Conservation (phyloP, 257 asterid species). For the Coffea canephora region DNA sequence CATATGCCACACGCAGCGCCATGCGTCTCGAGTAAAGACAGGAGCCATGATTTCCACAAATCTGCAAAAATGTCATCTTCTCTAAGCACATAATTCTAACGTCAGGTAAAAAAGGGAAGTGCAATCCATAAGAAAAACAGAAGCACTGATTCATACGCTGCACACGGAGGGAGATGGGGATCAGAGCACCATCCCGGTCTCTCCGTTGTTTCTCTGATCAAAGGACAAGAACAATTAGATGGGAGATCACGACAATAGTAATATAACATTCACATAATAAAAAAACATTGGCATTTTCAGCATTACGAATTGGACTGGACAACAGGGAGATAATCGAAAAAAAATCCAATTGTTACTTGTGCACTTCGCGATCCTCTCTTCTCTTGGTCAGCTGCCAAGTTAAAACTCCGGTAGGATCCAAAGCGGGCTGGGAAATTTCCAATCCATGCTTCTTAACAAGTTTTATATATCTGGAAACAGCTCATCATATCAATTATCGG, state of each 20-base stretch:
- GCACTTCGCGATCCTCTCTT: conserved; percentile 51
- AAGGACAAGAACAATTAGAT: conserved; percentile 7
- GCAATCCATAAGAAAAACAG: background rate
- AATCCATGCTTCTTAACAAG: conserved; percentile 72
- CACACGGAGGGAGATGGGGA: conserved; percentile 82
- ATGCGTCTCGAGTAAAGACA: conserved; percentile 84
- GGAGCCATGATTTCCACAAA: conserved; percentile 97
- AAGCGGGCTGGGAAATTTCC: conserved; percentile 87
- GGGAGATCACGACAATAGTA: background rate
- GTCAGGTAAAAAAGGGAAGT: conserved; percentile 1
- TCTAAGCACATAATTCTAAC: background rate
- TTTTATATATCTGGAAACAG: conserved; percentile 52
- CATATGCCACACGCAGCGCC: conserved; percentile 95
- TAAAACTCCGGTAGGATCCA: conserved; percentile 36
- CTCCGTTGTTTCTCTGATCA: conserved; percentile 54
- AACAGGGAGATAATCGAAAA: background rate
- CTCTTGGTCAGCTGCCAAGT: conserved; percentile 81
- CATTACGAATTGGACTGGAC: background rate
- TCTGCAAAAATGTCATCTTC: conserved; percentile 29
- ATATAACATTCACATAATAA: background rate
- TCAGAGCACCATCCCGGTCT: conserved; percentile 70
- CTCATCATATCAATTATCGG: conserved; percentile 5
- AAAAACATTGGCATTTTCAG: background rate
- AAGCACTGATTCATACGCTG: conserved; percentile 51
- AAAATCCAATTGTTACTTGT: conserved; percentile 50